These are phyloP conservation scores for Dissoconium aciculare DNA, from an alignment of 2,329 filamentous ascomycete genomes.

Conservation along the genomic window DNA sequence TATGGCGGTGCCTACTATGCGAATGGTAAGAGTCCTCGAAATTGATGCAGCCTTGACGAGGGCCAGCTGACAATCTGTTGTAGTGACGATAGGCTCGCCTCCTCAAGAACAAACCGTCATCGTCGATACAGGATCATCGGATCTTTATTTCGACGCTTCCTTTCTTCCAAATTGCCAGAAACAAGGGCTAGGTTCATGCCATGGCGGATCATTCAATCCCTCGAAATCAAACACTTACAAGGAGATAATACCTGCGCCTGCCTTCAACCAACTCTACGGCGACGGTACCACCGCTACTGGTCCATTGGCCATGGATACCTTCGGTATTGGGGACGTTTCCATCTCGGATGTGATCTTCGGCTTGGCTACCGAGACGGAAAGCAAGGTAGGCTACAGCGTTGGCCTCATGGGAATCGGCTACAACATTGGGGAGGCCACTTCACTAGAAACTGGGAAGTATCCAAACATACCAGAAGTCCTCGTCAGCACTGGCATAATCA, in stretches of 20 bases:
- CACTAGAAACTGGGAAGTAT: slow-evolving; percentile 12
- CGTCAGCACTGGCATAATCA: slow-evolving; percentile 18
- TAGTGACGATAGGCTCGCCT: slow-evolving; percentile 22
- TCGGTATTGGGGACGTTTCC: slow-evolving; percentile 18
- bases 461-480: slow-evolving; percentile 23
- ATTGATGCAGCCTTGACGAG: too few relatives aligned
- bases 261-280: slow-evolving; percentile 20
- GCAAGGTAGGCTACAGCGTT: slow-evolving; percentile 18
- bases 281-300: slow-evolving; percentile 17
- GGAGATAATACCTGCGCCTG: slow-evolving; percentile 12
- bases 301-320: slow-evolving; percentile 17
- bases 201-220: slow-evolving; percentile 19
- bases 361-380: slow-evolving; percentile 16
- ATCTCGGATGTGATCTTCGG: slow-evolving; percentile 21
- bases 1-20: slow-evolving; percentile 23
- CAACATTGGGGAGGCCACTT: slow-evolving; percentile 16
- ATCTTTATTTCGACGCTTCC: slow-evolving; percentile 21
- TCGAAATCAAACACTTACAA: slow-evolving; percentile 17
- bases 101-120: slow-evolving; percentile 21
- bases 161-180: slow-evolving; percentile 14
- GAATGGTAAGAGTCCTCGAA: slow-evolving; percentile 14
- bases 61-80: slow-evolving; percentile 1
- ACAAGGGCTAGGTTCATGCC: slow-evolving; percentile 13
- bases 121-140: slow-evolving; percentile 23
- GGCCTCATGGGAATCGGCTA: slow-evolving; percentile 23